Conservation (phyloP, 129 eudicot genomes). For the Mikania micrantha region DNA sequence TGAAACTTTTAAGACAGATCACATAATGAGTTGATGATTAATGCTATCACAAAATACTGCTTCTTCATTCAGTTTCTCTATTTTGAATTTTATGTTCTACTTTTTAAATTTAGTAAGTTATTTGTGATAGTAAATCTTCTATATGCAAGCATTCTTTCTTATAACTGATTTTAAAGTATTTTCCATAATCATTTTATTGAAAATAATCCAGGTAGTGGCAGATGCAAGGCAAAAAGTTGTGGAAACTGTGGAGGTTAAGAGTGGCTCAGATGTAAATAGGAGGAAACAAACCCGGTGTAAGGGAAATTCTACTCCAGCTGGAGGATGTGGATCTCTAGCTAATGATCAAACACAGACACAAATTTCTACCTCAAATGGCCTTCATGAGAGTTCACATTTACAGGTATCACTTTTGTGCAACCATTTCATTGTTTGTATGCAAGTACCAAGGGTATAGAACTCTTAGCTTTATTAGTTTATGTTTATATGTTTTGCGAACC, state of each 20-base stretch:
- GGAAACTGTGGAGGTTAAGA: constrained; percentile 43
- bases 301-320: constrained; percentile 55
- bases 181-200: constrained; percentile 8
- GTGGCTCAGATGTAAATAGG: constrained; percentile 48
- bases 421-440: background rate
- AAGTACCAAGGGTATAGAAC: background rate
- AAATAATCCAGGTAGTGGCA: constrained; percentile 37
- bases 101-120: background rate
- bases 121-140: background rate
- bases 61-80: background rate
- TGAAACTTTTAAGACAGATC: background rate
- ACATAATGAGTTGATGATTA: background rate
- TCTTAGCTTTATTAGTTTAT: background rate
- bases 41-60: constrained; percentile 10
- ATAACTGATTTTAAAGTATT: constrained; percentile 7
- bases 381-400: constrained; percentile 44
- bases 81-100: background rate
- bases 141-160: background rate
- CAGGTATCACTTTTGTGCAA: constrained; percentile 38
- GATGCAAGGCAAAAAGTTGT: constrained; percentile 47
- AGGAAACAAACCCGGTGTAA: constrained; percentile 76
- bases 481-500: background rate
- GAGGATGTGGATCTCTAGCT: constrained; percentile 66
- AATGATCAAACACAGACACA: constrained; percentile 54
- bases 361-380: constrained; percentile 64